Evolutionary conservation across 495 filamentous ascomycete genomes (phyloP), one percentile per base, ranked within the genome.

Genomic region (Pseudoneurospora amorphoporcata): DNA sequence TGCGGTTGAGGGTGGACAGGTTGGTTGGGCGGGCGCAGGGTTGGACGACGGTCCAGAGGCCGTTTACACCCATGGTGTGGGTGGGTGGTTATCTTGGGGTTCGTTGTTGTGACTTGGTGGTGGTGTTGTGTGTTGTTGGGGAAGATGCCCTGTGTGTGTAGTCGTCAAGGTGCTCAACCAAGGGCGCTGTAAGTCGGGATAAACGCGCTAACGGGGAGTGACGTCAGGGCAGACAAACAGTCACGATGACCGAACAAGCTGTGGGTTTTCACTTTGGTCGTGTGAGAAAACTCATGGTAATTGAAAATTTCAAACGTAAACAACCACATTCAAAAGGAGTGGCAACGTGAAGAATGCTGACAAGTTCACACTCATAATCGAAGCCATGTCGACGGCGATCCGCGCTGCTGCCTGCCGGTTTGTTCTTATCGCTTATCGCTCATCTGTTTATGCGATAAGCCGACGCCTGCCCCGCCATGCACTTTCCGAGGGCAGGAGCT

Each of bases 41-140:
- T 80, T 96, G 92, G 73, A 97, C 85, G 68, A 99, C 91, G 47
- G 91, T 93, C 95, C 95, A 99, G 72, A 99, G 93, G 71, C 94
- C 94, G 79, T 94, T 95, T 70, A 98, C 95, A 90, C 95, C 95
- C 95, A 99, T 99, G 80, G 61, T 73, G 70, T n/a, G n/a, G n/a
- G n/a, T n/a, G n/a, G 68, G 4, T 14, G 37, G 16, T n/a, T 39
- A 32, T 39, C 14, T n/a, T 0, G 38, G 17, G 14, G 38, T 8
- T 19, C 37, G 29, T 32, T 69, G 39, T 23, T 1, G 41, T 41
- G 23, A 1, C 23, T 23, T n/a, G 8, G 2, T 12, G 41, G 4
- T 39, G 2, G 32, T 38, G 47, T 0, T 29, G 42, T 19, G 35
- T 19, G 3, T 37, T n/a, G 19, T 37, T 1, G 12, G 7, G 70